Evolutionary conservation across 768 basidiomycete genomes (phyloP), one percentile per base, ranked within the genome.

Genomic region (Leccinum broughii): DNA sequence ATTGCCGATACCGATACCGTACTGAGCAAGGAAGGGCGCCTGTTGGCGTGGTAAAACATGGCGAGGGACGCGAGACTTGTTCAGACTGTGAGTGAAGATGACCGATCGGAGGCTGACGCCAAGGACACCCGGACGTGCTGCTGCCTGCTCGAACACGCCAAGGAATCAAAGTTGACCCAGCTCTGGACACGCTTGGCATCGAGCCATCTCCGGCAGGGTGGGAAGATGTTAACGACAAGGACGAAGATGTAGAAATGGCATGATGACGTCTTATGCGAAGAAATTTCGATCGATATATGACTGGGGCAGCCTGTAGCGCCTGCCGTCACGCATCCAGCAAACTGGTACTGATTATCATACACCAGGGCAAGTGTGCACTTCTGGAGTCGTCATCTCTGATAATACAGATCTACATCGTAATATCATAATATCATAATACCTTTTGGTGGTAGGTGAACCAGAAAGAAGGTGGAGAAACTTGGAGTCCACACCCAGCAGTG

Each of bases 101-200:
- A 14, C 14, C 14, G 37, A 37, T 37, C 13, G 26, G 13, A 6
- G 8, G 17, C 34, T 64, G 44, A 60, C 41, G 6, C 9, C 85
- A 93, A 93, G 65, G 84, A 26, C 85, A 94, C 71, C 83, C 86
- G 4, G 94, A 96, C 70, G 76, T 77, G 59, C 91, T 89, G 20
- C 72, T 95, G 54, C 78, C 92, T 9, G 7, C 17, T n/a, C 3
- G 85, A 85, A 41, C 94, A 97, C 70, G 84, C 81, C 28, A 75
- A 81, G 53, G 93, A 95, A 64, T 97, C 51, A 80, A 30, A 30
- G 28, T 93, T 55, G 74, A 62, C 68, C 32, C 32, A 32, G 10
- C 32, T 32, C 32, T 95, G 59, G 86, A 92, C 54, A 78, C 76
- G 6, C 74, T 85, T 48, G 92, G 92, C 1, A 81, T 95, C 39